A percentile compares a stretch with the other conserved stretches of the same genome.
Conservation (phyloP, 139 green algal genomes). For the Pseudopediastrum boryanum region DNA sequence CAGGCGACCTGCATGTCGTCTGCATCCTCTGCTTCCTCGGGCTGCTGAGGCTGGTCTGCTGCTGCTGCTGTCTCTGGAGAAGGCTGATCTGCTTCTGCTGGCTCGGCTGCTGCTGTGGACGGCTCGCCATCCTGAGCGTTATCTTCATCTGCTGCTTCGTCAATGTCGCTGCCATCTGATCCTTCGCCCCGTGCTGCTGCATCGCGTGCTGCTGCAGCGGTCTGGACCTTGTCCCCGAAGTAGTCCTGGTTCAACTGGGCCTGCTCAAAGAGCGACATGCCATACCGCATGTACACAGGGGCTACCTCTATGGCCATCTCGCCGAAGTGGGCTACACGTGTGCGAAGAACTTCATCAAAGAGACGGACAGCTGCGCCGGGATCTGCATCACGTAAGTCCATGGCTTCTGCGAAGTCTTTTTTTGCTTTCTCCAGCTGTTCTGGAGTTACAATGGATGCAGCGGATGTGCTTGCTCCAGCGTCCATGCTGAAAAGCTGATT, state of each 20-base stretch:
- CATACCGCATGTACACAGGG: constrained; percentile 54
- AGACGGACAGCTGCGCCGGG: constrained; percentile 34
- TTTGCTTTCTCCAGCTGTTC: background rate
- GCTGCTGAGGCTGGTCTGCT: background rate
- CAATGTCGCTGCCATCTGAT: background rate
- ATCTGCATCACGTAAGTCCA: constrained; percentile 46
- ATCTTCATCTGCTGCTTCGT: background rate
- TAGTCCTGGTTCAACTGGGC: constrained; percentile 27
- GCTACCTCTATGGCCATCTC: constrained; percentile 39
- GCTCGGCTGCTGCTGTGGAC: background rate
- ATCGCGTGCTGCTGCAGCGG: constrained; percentile 7
- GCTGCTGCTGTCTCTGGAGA: background rate
- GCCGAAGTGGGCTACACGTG: constrained; percentile 40
- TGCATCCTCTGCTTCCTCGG: constrained; percentile 26
- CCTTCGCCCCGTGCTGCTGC: background rate
- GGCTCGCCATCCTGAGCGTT: background rate
- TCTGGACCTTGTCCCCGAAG: constrained; percentile 32
- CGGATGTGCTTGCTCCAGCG: no score
- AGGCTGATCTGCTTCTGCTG: background rate
- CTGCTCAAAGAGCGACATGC: constrained; percentile 48
- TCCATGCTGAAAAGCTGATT: no score
- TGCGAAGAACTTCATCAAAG: constrained; percentile 31
- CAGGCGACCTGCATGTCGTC: constrained; percentile 74
- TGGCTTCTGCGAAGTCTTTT: background rate
- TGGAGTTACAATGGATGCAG: background rate